Conservation (phyloP, 495 filamentous ascomycete genomes). For the Aspergillus panamensis region DNA sequence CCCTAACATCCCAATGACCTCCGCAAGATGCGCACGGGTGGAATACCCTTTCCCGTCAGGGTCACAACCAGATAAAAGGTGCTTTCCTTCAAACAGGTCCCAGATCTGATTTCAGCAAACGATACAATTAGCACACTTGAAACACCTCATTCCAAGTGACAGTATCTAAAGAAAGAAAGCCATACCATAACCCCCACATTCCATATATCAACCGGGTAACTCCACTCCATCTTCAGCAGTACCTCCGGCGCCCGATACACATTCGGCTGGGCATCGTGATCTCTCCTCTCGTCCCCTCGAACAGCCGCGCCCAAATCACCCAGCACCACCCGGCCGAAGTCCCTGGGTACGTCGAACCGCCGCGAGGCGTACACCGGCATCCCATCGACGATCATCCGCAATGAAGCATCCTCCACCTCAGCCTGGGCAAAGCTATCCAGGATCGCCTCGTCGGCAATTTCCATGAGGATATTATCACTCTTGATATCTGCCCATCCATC, state of each 20-base stretch:
- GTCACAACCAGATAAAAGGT: constrained; percentile 44
- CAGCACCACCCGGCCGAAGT: constrained; percentile 26
- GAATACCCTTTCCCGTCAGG: constrained; percentile 41
- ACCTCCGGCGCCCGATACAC: constrained; percentile 48
- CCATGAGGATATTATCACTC: constrained; percentile 41
- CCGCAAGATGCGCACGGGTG: constrained; percentile 44
- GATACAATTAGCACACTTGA: constrained; percentile 14
- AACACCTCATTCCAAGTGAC: constrained; percentile 4
- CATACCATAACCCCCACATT: constrained; percentile 48
- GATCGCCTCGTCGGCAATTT: constrained; percentile 37
- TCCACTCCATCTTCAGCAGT: constrained; percentile 43
- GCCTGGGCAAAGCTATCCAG: constrained; percentile 34
- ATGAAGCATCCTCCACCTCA: constrained; percentile 33
- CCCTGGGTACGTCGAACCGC: constrained; percentile 32
- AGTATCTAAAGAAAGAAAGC: constrained; percentile 9
- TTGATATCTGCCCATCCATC: constrained; percentile 42
- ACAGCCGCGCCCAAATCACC: constrained; percentile 87
- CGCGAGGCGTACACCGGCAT: constrained; percentile 36
- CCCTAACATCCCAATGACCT: constrained; percentile 44
- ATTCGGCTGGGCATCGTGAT: constrained; percentile 37
- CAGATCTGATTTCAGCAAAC: constrained; percentile 6
- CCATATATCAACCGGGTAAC: constrained; percentile 49
- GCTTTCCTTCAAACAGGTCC: constrained; percentile 26
- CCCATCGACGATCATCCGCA: constrained; percentile 34
- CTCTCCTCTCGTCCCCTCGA: constrained; percentile 40